Percentiles rank a stretch among this genome's conserved stretches.
Conservation (phyloP, 345 rosid species). For the Arabidopsis suecica region DNA sequence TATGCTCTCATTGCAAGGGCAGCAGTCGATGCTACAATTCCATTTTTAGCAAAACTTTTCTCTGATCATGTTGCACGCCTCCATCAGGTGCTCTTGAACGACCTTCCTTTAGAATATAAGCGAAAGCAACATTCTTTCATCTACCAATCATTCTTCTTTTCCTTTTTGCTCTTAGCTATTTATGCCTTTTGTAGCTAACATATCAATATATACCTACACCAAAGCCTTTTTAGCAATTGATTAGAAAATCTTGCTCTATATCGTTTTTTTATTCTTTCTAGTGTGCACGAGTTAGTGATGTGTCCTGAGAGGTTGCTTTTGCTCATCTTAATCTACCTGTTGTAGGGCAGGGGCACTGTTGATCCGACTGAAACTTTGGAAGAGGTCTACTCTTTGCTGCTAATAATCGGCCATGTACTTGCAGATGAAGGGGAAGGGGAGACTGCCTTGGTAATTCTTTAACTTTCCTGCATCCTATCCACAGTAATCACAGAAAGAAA, state of each 20-base stretch:
- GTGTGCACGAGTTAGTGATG: conserved; percentile 17
- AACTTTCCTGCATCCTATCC: conserved; percentile 30
- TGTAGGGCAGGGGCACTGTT: conserved; percentile 81
- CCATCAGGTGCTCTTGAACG: conserved; percentile 73
- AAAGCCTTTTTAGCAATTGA: conserved; percentile 17
- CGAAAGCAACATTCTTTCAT: conserved; percentile 16
- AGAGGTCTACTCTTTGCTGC: conserved; percentile 85
- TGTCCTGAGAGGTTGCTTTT: conserved; percentile 34
- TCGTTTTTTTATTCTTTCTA: background rate
- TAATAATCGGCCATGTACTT: conserved; percentile 90
- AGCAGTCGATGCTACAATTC: conserved; percentile 79
- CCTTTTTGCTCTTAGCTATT: conserved; percentile 6
- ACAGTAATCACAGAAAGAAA: conserved; percentile 28
- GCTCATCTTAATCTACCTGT: conserved; percentile 34
- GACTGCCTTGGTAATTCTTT: conserved; percentile 82
- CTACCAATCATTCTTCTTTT: conserved; percentile 1
- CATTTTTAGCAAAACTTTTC: conserved; percentile 69
- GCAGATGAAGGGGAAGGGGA: conserved; percentile 99
- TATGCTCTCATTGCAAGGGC: conserved; percentile 98
- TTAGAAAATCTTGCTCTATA: conserved; percentile 17
- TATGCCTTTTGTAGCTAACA: conserved; percentile 25
- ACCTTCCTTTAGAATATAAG: conserved; percentile 24
- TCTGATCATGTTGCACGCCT: conserved; percentile 73
- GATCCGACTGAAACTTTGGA: conserved; percentile 88
- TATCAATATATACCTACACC: conserved; percentile 17